A percentile compares a stretch with the other conserved stretches of the same genome.
Conservation (phyloP, 768 basidiomycete genomes). For the Mycena polygramma region DNA sequence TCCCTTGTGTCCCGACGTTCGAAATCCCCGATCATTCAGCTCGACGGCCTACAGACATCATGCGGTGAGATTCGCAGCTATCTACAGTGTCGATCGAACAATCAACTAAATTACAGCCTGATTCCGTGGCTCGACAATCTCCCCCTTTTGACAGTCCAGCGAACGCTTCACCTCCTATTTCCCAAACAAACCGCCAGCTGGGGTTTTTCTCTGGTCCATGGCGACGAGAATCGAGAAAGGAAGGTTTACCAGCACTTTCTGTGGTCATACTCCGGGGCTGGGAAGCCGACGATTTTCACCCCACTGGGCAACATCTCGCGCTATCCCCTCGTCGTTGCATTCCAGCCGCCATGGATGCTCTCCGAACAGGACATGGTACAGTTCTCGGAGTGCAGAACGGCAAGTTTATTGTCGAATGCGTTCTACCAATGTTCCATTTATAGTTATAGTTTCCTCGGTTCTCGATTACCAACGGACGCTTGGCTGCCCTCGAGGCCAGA, state of each 20-base stretch:
- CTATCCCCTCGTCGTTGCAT: slow-evolving; percentile 14
- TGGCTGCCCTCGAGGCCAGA: neutral
- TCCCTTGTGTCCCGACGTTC: slow-evolving; percentile 22
- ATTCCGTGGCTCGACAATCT: slow-evolving; percentile 29
- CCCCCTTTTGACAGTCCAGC: slow-evolving; percentile 26
- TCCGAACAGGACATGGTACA: slow-evolving; percentile 22
- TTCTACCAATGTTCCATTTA: too few species aligned
- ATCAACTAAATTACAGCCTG: too few species aligned
- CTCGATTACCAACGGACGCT: neutral
- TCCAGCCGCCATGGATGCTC: slow-evolving; percentile 30
- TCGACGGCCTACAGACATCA: slow-evolving; percentile 23
- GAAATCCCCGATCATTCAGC: slow-evolving; percentile 10
- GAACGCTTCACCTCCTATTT: slow-evolving; percentile 22
- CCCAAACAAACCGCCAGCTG: slow-evolving; percentile 10
- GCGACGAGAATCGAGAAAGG: slow-evolving; percentile 8
- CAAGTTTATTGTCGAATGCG: neutral
- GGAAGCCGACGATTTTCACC: slow-evolving; percentile 5
- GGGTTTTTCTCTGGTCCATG: slow-evolving; percentile 16
- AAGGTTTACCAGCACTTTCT: slow-evolving; percentile 18
- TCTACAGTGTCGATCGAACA: too few species aligned
- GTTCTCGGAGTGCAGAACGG: slow-evolving; percentile 7
- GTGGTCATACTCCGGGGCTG: slow-evolving; percentile 19
- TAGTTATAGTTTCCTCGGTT: slow-evolving; percentile 2
- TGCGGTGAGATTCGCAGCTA: slow-evolving; percentile 14
- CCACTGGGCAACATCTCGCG: slow-evolving; percentile 11